Evolutionary conservation across 768 basidiomycete species (phyloP), one percentile per base, ranked within the genome.

Genomic region (Mycena kentingensis): DNA sequence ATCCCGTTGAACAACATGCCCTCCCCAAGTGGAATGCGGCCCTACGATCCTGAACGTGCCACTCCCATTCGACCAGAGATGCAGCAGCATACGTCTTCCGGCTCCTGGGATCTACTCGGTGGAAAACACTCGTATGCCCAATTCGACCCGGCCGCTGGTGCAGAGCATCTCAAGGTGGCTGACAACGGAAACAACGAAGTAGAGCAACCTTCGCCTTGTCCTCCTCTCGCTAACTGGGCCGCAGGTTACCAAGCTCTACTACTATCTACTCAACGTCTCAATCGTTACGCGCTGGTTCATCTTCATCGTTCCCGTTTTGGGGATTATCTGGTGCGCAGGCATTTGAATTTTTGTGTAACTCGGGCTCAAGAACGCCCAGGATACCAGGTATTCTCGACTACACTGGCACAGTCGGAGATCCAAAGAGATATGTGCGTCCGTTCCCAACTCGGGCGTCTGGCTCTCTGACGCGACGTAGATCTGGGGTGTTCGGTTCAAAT

Each of bases 261-360:
- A 85, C 57, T 92, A 87, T 68, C 77, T 92, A 8, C 63, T 92
- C 46, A 86, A 85, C 62, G 80, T 81, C 18, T 89, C 88, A 2
- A 85, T 92, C 64, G 75, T 90, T 41, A 85, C 89, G 7, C 80
- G 91, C 31, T 93, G 90, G 90, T 74, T 83, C 19, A 55, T 93
- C 26, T 87, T 86, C 71, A 90, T 94, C 62, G 65, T 92, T 16
- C 91, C 91, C 1, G 68, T 91, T 24, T 70, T 90, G 32, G 81
- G 68, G 26, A 57, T 85, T 24, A 54, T 88, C 24, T 42, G 41
- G 12, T 42, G 6, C 22, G 41, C 26, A 32, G 22, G 25, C 7
- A 8, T 10, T 42, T 42, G 41, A 10, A 42, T 10, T 5, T 24
- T 25, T 7, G 7, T 22, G 8, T 24, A 22, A 5, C 11, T 5